phyloP scores from a whole-genome alignment of 345 rosid species.

The Populus deltoides region DNA sequence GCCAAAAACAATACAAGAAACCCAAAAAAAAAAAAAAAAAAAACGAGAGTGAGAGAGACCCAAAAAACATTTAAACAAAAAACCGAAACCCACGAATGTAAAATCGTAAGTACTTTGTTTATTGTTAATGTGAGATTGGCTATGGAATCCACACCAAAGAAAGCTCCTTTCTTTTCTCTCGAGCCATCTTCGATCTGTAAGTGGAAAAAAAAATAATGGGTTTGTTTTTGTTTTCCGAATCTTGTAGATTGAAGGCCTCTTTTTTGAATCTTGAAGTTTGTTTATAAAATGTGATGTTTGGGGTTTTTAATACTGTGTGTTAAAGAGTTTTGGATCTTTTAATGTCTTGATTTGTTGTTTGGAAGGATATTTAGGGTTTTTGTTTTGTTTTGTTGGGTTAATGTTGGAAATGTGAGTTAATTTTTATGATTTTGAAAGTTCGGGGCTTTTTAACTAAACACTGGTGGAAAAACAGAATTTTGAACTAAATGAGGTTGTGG shows the following conservation, averaged over 20 bases:
- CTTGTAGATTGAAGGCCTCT: not conserved
- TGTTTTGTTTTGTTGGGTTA: slow-evolving; percentile 10
- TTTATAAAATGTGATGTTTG: not conserved
- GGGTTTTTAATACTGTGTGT: not conserved
- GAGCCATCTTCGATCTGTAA: slow-evolving; percentile 41
- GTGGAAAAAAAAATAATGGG: not conserved
- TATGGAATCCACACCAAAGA: slow-evolving; percentile 22
- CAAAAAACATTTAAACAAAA: not conserved
- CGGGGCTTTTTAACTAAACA: not conserved
- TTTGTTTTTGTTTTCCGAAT: not conserved
- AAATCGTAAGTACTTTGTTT: not conserved
- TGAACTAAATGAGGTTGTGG: not conserved
- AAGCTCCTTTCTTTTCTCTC: slow-evolving; percentile 8
- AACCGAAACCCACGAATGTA: not conserved
- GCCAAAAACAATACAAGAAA: not conserved
- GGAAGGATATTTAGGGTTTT: slow-evolving; percentile 13
- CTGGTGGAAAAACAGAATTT: not conserved
- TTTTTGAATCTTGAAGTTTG: not conserved
- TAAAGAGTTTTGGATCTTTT: slow-evolving; percentile 19
- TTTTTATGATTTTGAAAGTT: not conserved
- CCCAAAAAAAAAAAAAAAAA: not conserved
- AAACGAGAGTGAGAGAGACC: not conserved
- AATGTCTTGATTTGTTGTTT: slow-evolving; percentile 14
- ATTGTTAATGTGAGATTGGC: slow-evolving; percentile 1
- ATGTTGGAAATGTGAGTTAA: slow-evolving; percentile 6